phyloP scores from a whole-genome alignment of 257 asterid species.

The Lycium ferocissimum region DNA sequence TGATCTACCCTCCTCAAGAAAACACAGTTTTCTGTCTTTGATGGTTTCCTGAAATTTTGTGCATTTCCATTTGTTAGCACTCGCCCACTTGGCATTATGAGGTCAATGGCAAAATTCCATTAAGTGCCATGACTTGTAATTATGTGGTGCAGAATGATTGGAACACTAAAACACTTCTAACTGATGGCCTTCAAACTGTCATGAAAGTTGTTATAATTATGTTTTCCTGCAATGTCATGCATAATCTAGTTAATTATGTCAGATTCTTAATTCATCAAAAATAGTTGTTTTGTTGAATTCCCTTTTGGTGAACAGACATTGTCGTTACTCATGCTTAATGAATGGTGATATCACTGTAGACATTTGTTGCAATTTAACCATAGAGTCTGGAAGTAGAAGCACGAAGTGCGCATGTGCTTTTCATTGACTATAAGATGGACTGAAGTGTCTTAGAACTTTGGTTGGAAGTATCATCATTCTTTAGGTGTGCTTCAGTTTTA shows the following conservation, averaged over 20 bases:
- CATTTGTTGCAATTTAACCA: neutral
- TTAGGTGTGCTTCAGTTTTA: too few relatives aligned
- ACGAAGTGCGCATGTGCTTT: neutral
- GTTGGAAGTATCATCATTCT: neutral
- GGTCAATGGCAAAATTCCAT: neutral
- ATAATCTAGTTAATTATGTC: slow-evolving; percentile 15
- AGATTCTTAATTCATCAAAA: slow-evolving; percentile 13
- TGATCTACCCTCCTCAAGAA: neutral
- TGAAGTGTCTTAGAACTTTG: neutral
- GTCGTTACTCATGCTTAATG: neutral
- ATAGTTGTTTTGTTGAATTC: slow-evolving; percentile 2
- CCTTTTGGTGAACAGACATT: neutral
- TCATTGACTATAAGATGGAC: neutral
- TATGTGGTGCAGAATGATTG: neutral
- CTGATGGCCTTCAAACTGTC: neutral
- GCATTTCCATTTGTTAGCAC: slow-evolving; percentile 7
- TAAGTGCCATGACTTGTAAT: neutral
- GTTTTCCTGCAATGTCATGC: neutral
- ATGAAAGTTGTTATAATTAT: neutral
- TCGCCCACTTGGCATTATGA: neutral
- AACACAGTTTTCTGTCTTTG: neutral
- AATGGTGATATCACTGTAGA: neutral
- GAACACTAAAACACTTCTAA: neutral
- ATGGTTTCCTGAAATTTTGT: slow-evolving; percentile 10
- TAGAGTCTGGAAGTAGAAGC: neutral